Base-by-base conservation (phyloP, 768 basidiomycete genomes). In the Panus rudis region DNA sequence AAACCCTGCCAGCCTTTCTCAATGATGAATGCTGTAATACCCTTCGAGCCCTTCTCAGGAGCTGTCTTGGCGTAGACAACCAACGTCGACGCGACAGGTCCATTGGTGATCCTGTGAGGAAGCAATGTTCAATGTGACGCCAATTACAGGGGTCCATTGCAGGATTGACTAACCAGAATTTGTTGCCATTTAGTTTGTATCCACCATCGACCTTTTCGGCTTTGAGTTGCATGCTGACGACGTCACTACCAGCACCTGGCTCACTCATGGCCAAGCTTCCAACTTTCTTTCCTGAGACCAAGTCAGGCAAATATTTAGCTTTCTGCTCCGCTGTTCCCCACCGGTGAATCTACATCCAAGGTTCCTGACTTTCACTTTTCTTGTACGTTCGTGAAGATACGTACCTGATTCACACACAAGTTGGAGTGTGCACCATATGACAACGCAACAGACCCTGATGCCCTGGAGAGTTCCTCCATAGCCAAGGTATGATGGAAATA, bases 261-360 rank as follows among this genome's bases (percentile, higher is more conserved):
- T 97, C 93, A 53, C 86, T 90, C 93, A 97, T 97, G 2, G 93
- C 93, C 48, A 97, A 69, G 52, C 86, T 82, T 28, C 93, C 93
- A 23, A 97, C 77, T 59, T 87, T 84, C 57, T 70, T 77, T 17
- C 93, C 93, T 22, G 76, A 71, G 27, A 94, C 66, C 34, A 96
- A 71, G 55, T 83, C 81, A 4, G 84, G 79, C 4, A 97, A 74
- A 61, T 92, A 94, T 61, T 85, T 88, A 42, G 67, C 63, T 62
- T 92, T 92, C 67, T 97, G 93, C 22, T 68, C 72, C 26, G 79
- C 74, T 26, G 87, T 92, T 16, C 89, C 91, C 55, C 90, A 85
- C 21, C 91, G 70, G 60, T 86, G 75, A 20, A 92, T 89, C 63
- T 59, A 41, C 12, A 32, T 14, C 17, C 21, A 25, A 37, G 17